Conservation (phyloP, 2,329 filamentous ascomycete genomes). For the Fusarium xyrophilum region DNA sequence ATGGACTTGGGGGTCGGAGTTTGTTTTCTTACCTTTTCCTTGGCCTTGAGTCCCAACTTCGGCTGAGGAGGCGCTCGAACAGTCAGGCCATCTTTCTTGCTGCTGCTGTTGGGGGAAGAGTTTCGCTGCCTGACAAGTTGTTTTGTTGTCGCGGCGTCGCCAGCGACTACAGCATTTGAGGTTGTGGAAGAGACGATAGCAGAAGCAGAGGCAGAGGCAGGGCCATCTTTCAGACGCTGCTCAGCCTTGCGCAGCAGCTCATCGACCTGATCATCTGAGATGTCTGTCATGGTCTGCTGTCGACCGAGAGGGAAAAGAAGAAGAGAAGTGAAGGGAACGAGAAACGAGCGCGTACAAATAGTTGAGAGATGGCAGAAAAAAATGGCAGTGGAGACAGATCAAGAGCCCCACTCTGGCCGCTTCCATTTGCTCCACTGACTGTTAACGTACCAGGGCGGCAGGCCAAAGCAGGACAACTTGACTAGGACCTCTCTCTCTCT, state of each 20-base stretch:
- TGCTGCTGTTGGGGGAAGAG: slow-evolving; percentile 16
- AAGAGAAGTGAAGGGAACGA: slow-evolving; percentile 9
- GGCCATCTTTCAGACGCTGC: slow-evolving; percentile 42
- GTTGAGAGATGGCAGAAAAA: slow-evolving; percentile 28
- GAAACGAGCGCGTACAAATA: slow-evolving; percentile 34
- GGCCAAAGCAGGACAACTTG: background rate
- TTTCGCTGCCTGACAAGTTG: slow-evolving; percentile 27
- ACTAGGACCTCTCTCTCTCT: no score
- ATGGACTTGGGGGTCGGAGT: background rate
- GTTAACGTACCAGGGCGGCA: background rate
- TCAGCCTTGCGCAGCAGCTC: slow-evolving; percentile 46
- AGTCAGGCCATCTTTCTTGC: slow-evolving; percentile 38
- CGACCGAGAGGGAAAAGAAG: slow-evolving; percentile 29
- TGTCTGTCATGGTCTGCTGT: slow-evolving; percentile 43
- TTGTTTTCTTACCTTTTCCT: slow-evolving; percentile 42
- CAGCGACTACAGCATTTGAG: slow-evolving; percentile 27
- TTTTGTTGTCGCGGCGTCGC: slow-evolving; percentile 18
- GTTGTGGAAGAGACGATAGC: slow-evolving; percentile 12
- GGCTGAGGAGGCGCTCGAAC: slow-evolving; percentile 39
- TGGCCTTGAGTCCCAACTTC: slow-evolving; percentile 27
- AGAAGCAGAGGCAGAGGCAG: slow-evolving; percentile 25
- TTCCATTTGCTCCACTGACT: background rate
- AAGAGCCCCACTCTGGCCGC: background rate
- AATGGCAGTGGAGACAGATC: slow-evolving; percentile 11
- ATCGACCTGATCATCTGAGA: slow-evolving; percentile 43